A percentile compares a stretch with the other conserved stretches of the same genome.
These are phyloP conservation scores for Phalaenopsis aphrodite DNA, from an alignment of 106 monocot genomes.

Conservation along the genomic window DNA sequence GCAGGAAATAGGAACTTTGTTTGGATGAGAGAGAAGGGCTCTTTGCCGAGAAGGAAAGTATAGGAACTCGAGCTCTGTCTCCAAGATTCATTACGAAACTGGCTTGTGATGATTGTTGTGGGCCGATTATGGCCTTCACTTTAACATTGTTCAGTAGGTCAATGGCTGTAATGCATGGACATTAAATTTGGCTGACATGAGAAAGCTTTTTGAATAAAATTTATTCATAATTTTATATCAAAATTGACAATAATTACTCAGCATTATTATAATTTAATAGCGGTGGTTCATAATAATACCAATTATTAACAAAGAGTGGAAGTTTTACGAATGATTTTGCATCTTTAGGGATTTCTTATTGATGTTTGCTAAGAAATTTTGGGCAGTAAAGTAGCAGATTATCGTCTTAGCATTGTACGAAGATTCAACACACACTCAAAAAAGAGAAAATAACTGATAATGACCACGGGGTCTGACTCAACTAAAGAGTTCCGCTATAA, in stretches of 20 bases:
- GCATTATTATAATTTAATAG: not conserved
- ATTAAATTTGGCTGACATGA: not conserved
- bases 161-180: conserved; percentile 32
- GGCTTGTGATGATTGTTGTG: conserved; percentile 54
- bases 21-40: conserved; percentile 33
- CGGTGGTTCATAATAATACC: too few relatives aligned
- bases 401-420: too few relatives aligned
- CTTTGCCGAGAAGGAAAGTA: conserved; percentile 75
- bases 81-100: conserved; percentile 61
- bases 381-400: too few relatives aligned
- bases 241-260: not conserved
- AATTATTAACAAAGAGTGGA: too few relatives aligned
- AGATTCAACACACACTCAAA: too few relatives aligned
- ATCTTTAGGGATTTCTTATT: too few relatives aligned
- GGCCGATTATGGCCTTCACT: conserved; percentile 75
- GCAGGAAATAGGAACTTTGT: conserved; percentile 44
- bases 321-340: too few relatives aligned
- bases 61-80: conserved; percentile 47
- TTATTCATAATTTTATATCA: not conserved
- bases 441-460: too few relatives aligned
- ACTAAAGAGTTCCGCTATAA: too few relatives aligned
- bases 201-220: not conserved
- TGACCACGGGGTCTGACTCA: too few relatives aligned
- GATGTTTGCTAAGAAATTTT: too few relatives aligned
- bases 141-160: conserved; percentile 58